phyloP scores from a whole-genome alignment of 768 basidiomycete genomes.

The Tulasnella sp. region DNA sequence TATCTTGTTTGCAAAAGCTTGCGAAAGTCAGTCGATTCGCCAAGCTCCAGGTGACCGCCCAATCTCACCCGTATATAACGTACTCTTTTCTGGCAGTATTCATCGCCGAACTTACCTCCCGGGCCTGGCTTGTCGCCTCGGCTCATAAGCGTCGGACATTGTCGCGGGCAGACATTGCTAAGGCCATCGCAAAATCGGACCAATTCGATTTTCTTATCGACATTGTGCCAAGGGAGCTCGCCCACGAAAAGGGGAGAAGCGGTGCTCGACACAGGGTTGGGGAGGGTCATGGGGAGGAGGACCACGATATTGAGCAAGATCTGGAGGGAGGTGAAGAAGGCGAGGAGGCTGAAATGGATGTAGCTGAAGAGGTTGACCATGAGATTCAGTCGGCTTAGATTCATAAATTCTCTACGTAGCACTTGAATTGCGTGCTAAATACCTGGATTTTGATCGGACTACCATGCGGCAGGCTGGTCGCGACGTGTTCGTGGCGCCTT shows the following conservation, averaged over 20 bases:
- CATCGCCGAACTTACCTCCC: conserved; percentile 92
- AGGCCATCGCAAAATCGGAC: conserved; percentile 86
- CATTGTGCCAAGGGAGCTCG: conserved; percentile 84
- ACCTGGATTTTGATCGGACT: not conserved
- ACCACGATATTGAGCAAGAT: not conserved
- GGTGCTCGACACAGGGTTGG: conserved; percentile 1
- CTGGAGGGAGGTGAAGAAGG: not conserved
- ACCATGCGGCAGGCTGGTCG: not conserved
- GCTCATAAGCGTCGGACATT: conserved; percentile 94
- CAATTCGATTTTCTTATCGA: conserved; percentile 98
- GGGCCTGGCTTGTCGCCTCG: conserved; percentile 93
- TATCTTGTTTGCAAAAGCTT: conserved; percentile 94
- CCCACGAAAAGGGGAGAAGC: conserved; percentile 12
- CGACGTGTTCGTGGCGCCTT: not conserved
- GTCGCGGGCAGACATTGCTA: conserved; percentile 88
- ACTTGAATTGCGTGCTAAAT: not conserved
- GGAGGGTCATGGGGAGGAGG: not conserved
- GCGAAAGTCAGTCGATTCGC: conserved; percentile 71
- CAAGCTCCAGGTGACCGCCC: not conserved
- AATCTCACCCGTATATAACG: not conserved
- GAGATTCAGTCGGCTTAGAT: not conserved
- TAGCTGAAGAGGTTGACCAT: not conserved
- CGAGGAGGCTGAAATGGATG: conserved; percentile 1
- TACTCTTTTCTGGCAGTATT: conserved; percentile 59
- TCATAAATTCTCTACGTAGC: not conserved